Evolutionary conservation across 2,329 filamentous ascomycete genomes (phyloP), one percentile per base, ranked within the genome.

Genomic region (Colletotrichum cereale): DNA sequence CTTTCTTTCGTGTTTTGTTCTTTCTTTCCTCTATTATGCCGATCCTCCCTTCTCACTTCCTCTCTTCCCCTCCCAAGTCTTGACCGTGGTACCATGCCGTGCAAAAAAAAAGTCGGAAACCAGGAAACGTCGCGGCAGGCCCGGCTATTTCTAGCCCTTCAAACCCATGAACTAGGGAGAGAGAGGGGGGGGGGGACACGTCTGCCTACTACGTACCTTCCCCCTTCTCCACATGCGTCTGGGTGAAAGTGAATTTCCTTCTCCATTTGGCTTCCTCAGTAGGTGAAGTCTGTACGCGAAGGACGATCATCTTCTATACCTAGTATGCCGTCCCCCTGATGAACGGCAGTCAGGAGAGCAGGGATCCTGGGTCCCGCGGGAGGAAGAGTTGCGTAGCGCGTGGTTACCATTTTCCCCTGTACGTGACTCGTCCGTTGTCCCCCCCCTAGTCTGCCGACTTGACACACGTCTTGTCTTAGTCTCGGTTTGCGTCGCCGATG

Each of bases 401-500:
- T 47, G 21, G 10, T 8, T n/a, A 47, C 24, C 12, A 21, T 44
- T 26, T 12, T 16, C 16, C 18, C 18, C 42, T 11, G 18, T 60
- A 44, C 64, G 63, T 55, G 64, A 67, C 57, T 71, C 63, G 65
- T 47, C 42, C 21, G 42, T 47, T 47, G 21, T 24, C 56, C 42
- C 52, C 44, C 26, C 24, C 40, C 29, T 55, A 10, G 31, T 55
- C 31, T 71, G 36, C 57, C 40, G 31, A 71, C 63, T 71, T 71
- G 67, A 71, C 48, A 71, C 67, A 62, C 26, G 64, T 67, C 67
- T 67, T 67, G 67, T 67, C 64, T 71, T 71, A 56, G 67, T 67
- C 53, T 71, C 57, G 67, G 48, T 53, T 57, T 62, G 34, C 34
- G 31, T 31, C 47, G 60, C 47, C 56, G 56, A 31, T 48, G 29